These are phyloP conservation scores for Escovopsis sp. DNA, from an alignment of 2,329 filamentous ascomycete species.

Conservation along the genomic window DNA sequence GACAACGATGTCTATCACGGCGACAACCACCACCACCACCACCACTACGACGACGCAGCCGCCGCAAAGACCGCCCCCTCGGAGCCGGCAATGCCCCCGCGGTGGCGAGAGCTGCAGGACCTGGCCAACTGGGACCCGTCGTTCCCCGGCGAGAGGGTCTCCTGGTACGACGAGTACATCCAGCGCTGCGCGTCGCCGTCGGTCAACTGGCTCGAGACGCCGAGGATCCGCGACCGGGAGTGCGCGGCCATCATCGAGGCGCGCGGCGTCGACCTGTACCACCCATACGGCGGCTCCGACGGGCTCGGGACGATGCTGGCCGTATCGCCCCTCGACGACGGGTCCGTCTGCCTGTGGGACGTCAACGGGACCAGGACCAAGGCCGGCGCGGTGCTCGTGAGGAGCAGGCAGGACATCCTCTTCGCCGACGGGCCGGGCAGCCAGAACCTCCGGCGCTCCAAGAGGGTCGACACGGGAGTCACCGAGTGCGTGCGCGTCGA, in stretches of 20 bases:
- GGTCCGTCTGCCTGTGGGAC: slow-evolving; percentile 80
- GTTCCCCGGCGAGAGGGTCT: slow-evolving; percentile 54
- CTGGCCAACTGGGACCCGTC: slow-evolving; percentile 74
- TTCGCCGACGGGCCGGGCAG: slow-evolving; percentile 36
- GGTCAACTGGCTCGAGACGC: slow-evolving; percentile 62
- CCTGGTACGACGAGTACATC: slow-evolving; percentile 84
- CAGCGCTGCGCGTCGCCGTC: slow-evolving; percentile 63
- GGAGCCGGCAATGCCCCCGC: slow-evolving; percentile 2
- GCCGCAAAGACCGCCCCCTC: not conserved
- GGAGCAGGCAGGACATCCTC: slow-evolving; percentile 53
- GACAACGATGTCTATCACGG: not conserved
- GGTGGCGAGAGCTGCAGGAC: slow-evolving; percentile 29
- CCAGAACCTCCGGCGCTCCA: slow-evolving; percentile 33
- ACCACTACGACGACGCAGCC: not conserved
- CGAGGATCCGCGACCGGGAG: slow-evolving; percentile 28
- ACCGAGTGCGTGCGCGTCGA: slow-evolving; percentile 77
- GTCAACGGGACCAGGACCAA: slow-evolving; percentile 39
- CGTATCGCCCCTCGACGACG: slow-evolving; percentile 70
- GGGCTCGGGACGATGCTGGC: slow-evolving; percentile 34
- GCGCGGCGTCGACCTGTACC: slow-evolving; percentile 57
- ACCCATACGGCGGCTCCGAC: slow-evolving; percentile 35
- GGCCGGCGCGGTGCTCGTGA: slow-evolving; percentile 49
- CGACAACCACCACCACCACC: not conserved
- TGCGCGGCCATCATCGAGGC: slow-evolving; percentile 44
- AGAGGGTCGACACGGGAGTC: slow-evolving; percentile 56